Conservation (phyloP, 805 yeast species). For the Candida quercuum region DNA sequence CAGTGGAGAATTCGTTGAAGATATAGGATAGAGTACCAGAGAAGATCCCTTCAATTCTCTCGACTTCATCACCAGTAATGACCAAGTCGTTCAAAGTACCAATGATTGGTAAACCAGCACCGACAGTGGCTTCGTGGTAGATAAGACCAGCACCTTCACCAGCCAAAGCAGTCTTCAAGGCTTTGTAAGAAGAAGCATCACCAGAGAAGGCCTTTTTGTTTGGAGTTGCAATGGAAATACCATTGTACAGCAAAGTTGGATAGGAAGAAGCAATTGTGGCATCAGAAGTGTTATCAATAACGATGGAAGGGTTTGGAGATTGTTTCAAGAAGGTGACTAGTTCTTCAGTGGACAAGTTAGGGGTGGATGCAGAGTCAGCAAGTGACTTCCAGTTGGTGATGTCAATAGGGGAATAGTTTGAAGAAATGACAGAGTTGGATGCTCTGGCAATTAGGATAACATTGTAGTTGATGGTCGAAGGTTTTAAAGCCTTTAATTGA, state of each 20-base stretch:
- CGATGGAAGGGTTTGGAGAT: constrained; percentile 69
- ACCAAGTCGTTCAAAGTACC: constrained; percentile 84
- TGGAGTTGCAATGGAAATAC: constrained; percentile 95
- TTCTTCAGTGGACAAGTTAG: constrained; percentile 47
- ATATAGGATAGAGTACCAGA: constrained; percentile 95
- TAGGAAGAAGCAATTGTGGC: constrained; percentile 71
- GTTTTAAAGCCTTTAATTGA: constrained; percentile 62
- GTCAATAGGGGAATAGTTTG: constrained; percentile 68
- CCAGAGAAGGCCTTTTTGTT: constrained; percentile 96
- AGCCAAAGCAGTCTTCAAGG: constrained; percentile 44
- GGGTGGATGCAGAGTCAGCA: constrained; percentile 38
- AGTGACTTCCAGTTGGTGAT: constrained; percentile 51
- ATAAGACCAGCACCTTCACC: constrained; percentile 58
- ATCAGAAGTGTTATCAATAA: constrained; percentile 93
- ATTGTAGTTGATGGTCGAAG: constrained; percentile 56
- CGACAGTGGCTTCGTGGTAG: constrained; percentile 97
- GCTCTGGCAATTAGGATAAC: constrained; percentile 79
- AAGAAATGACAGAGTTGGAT: constrained; percentile 58
- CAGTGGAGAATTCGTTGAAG: constrained; percentile 86
- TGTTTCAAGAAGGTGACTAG: constrained; percentile 57
- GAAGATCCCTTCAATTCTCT: constrained; percentile 90
- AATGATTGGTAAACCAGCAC: constrained; percentile 96
- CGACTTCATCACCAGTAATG: constrained; percentile 88
- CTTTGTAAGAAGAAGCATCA: constrained; percentile 68
- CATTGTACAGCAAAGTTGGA: constrained; percentile 65